A percentile compares a stretch with the other conserved stretches of the same genome.
Evolutionary conservation across 2,329 filamentous ascomycete genomes (phyloP).

Genomic region (Scedosporium apiospermum): DNA sequence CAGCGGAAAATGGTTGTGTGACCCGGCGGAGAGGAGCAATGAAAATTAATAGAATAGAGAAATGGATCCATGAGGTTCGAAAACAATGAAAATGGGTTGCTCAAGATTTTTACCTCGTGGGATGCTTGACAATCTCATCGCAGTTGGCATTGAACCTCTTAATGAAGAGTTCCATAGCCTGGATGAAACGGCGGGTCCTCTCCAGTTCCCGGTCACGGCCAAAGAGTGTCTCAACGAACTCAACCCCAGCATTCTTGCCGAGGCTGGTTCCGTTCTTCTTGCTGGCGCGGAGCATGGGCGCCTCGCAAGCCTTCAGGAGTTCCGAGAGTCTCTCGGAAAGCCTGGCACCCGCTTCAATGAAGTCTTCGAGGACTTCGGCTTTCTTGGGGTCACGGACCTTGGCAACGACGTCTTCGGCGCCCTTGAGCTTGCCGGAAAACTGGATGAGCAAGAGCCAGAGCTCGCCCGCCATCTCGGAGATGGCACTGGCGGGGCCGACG

Average conservation of each 20-base stretch:
- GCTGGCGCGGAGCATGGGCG: slow-evolving; percentile 86
- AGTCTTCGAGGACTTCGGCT: slow-evolving; percentile 77
- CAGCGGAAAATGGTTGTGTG: too few relatives aligned
- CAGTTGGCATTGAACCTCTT: slow-evolving; percentile 94
- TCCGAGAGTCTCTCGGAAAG: slow-evolving; percentile 77
- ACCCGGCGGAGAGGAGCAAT: background rate
- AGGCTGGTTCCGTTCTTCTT: slow-evolving; percentile 59
- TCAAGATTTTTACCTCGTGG: slow-evolving; percentile 34
- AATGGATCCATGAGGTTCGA: background rate
- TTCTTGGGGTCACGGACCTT: slow-evolving; percentile 65
- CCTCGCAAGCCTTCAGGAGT: slow-evolving; percentile 83
- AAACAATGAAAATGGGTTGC: too few relatives aligned
- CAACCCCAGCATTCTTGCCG: slow-evolving; percentile 83
- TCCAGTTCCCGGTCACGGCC: slow-evolving; percentile 83
- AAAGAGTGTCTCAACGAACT: slow-evolving; percentile 95
- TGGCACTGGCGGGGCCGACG: slow-evolving; percentile 70
- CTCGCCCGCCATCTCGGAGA: slow-evolving; percentile 86
- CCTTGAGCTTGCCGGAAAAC: slow-evolving; percentile 86
- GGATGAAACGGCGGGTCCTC: slow-evolving; percentile 89
- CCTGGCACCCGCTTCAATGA: slow-evolving; percentile 79
- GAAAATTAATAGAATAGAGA: background rate
- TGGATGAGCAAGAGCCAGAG: slow-evolving; percentile 94
- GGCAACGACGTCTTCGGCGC: slow-evolving; percentile 67
- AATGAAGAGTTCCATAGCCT: slow-evolving; percentile 77
- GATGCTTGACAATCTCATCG: slow-evolving; percentile 68